Evolutionary conservation across 768 basidiomycete species (phyloP).

Genomic region (Rubroboletus satanas): DNA sequence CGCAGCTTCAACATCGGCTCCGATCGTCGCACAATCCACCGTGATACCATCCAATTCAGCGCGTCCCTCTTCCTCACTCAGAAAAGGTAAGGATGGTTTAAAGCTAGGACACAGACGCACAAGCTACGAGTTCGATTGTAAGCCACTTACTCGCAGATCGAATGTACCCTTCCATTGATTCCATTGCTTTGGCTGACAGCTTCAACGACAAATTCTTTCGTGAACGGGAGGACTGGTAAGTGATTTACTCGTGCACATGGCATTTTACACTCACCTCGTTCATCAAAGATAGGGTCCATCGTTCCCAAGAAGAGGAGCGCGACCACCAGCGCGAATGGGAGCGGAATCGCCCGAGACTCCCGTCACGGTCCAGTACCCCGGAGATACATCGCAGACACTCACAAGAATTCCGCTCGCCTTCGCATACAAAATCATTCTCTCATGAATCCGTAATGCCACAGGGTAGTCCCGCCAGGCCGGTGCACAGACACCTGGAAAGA

Average conservation of each 20-base stretch:
- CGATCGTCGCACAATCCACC: conserved; percentile 3
- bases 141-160: background rate
- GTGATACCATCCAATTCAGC: conserved; percentile 2
- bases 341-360: conserved; percentile 40
- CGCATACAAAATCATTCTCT: conserved; percentile 20
- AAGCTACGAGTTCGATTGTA: conserved; percentile 18
- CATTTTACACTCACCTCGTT: background rate
- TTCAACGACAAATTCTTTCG: conserved; percentile 26
- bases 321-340: conserved; percentile 44
- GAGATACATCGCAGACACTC: conserved; percentile 26
- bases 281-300: conserved; percentile 28
- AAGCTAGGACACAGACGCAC: conserved; percentile 6
- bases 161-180: background rate
- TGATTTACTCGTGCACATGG: conserved; percentile 7
- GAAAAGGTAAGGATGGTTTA: background rate
- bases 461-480: conserved; percentile 2
- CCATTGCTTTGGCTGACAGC: conserved; percentile 18
- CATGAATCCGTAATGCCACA: conserved; percentile 15
- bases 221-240: conserved; percentile 19
- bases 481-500: conserved; percentile 17
- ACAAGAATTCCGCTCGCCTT: conserved; percentile 26
- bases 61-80: conserved; percentile 15
- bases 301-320: conserved; percentile 28
- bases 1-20: conserved; percentile 13
- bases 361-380: conserved; percentile 24